Evolutionary conservation across 2,329 filamentous ascomycete species (phyloP), one percentile per base, ranked within the genome.

Genomic region (Botrytis galanthina): DNA sequence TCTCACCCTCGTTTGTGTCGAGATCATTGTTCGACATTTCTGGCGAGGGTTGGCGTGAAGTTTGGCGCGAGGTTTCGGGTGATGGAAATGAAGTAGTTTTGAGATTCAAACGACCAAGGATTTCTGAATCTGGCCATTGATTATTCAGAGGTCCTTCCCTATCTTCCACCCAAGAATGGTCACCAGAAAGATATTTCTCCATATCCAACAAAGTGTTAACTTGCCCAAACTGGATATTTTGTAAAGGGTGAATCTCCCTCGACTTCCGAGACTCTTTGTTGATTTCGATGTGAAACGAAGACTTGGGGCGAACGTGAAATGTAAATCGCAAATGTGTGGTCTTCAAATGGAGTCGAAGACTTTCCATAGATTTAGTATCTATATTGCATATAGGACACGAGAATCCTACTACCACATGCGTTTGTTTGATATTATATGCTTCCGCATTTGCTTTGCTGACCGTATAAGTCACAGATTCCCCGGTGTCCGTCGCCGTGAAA

Each of bases 201-300:
- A 88, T 75, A 72, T 85, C 83, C 35, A 88, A 85, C 0, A 84
- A 80, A 73, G 83, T 83, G 4, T 80, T 80, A 2, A 86, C 82
- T 26, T 81, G 82, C 3, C 82, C 82, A 3, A 88, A 81, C 73
- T 86, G 82, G 64, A 84, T 83, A 3, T 82, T 82, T 74, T 81
- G 84, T 0, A 81, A 80, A 46, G 80, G 80, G 9, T 80, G 74
- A 44, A 76, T 73, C 8, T 76, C 82, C 79, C 37, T 77, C 74
- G 54, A 78, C 76, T 76, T 63, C 74, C 74, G 32, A 78, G 67
- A 18, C 71, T 76, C 60, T 75, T 73, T 37, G 75, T 74, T 42
- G 69, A 78, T 22, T 70, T 77, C 69, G 79, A 83, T 32, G 80
- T 82, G 73, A 86, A 83, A 61, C 80, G 81, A 76, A 85, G 84